Conservation (phyloP, 2,329 filamentous ascomycete species). For the Aspergillus transmontanensis region DNA sequence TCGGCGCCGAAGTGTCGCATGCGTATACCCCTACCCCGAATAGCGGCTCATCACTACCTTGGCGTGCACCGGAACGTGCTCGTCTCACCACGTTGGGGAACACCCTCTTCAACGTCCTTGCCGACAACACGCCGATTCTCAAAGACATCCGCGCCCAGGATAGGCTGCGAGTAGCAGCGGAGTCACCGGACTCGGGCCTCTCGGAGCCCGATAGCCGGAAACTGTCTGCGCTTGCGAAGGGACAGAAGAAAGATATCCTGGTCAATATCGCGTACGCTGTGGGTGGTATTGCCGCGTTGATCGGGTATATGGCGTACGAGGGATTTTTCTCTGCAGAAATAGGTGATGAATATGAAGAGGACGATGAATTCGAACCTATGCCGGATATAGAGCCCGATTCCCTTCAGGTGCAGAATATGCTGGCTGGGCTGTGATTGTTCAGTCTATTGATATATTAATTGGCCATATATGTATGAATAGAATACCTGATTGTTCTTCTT, state of each 20-base stretch:
- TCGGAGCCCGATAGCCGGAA: slow-evolving; percentile 28
- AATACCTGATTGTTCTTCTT: neutral
- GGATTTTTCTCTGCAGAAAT: slow-evolving; percentile 27
- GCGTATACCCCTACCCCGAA: slow-evolving; percentile 17
- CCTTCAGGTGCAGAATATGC: slow-evolving; percentile 21
- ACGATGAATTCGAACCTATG: slow-evolving; percentile 7
- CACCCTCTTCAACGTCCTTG: slow-evolving; percentile 38
- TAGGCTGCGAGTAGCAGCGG: slow-evolving; percentile 37
- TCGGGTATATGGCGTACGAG: slow-evolving; percentile 40
- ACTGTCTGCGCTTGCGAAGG: slow-evolving; percentile 26
- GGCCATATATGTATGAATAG: neutral
- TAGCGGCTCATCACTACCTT: slow-evolving; percentile 38
- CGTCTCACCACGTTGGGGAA: slow-evolving; percentile 34
- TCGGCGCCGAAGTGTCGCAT: slow-evolving; percentile 23
- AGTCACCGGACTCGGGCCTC: slow-evolving; percentile 28
- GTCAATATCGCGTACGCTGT: slow-evolving; percentile 39
- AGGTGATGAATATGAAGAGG: slow-evolving; percentile 14
- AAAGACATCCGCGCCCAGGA: slow-evolving; percentile 39
- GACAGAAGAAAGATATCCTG: slow-evolving; percentile 37
- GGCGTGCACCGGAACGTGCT: slow-evolving; percentile 37
- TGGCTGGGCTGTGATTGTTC: slow-evolving; percentile 9
- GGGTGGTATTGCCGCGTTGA: slow-evolving; percentile 36
- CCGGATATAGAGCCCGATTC: slow-evolving; percentile 10
- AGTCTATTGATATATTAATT: neutral
- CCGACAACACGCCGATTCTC: slow-evolving; percentile 41